Conservation (phyloP, 83 land plant genomes). For the Picea abies region DNA sequence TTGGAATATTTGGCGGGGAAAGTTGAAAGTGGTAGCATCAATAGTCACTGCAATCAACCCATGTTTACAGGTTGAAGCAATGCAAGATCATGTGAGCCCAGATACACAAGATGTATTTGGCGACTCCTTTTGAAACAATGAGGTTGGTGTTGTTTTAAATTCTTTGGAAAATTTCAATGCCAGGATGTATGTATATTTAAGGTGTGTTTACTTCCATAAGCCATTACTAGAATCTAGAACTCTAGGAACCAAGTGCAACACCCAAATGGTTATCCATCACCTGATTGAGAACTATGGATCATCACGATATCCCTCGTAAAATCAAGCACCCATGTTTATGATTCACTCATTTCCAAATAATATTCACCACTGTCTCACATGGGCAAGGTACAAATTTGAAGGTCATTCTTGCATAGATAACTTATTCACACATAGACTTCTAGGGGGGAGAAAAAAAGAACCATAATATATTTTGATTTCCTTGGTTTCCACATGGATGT, state of each 20-base stretch:
- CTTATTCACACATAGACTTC: too few species aligned
- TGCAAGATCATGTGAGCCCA: too few species aligned
- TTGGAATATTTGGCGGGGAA: too few species aligned
- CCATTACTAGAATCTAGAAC: conserved; percentile 81
- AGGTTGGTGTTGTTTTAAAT: conserved; percentile 74
- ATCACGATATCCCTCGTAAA: conserved; percentile 90
- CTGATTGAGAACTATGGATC: conserved; percentile 87
- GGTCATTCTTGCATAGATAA: too few species aligned
- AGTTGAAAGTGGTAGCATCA: too few species aligned
- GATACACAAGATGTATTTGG: conserved; percentile 86
- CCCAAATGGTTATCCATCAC: too few species aligned
- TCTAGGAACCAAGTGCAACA: conserved; percentile 87
- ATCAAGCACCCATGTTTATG: conserved; percentile 95
- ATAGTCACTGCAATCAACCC: too few species aligned
- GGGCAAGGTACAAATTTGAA: conserved; percentile 82
- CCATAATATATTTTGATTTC: too few species aligned
- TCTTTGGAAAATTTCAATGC: conserved; percentile 89
- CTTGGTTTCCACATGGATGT: too few species aligned
- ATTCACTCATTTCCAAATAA: conserved; percentile 94
- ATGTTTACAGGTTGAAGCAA: too few species aligned
- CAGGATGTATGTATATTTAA: conserved; percentile 72
- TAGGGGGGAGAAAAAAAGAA: too few species aligned
- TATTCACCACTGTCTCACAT: conserved; percentile 88
- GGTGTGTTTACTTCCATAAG: conserved; percentile 88
- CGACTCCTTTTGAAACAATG: conserved; percentile 76